Percentiles rank a stretch among this genome's conserved stretches.
Evolutionary conservation across 768 basidiomycete genomes (phyloP).

Genomic region (Lactarius evosmus): DNA sequence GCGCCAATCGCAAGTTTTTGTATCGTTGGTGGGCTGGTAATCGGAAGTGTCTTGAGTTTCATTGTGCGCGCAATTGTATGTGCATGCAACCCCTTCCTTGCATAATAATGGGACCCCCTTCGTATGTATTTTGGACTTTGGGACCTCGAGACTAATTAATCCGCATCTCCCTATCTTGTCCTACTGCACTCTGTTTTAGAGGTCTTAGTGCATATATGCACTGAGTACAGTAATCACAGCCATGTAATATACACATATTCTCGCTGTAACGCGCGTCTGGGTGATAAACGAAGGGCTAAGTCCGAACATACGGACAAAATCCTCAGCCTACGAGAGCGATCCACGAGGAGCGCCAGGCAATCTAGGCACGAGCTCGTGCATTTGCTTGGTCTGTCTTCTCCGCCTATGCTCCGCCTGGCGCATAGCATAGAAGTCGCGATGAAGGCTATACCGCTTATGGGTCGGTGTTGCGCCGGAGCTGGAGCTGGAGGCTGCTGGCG

Average conservation of each 20-base stretch:
- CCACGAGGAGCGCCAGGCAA: constrained; percentile 51
- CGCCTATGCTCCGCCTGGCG: constrained; percentile 72
- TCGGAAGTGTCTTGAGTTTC: constrained; percentile 81
- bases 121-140: not conserved
- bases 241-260: not conserved
- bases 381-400: constrained; percentile 61
- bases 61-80: constrained; percentile 68
- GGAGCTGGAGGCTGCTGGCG: constrained; percentile 20
- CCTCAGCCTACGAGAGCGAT: constrained; percentile 1
- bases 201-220: too few relatives aligned
- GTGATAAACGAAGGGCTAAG: not conserved
- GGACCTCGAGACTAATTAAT: not conserved
- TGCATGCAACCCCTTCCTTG: constrained; percentile 67
- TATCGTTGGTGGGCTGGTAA: constrained; percentile 67
- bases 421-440: constrained; percentile 80
- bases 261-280: not conserved
- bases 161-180: not conserved
- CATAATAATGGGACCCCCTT: not conserved
- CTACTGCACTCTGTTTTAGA: not conserved
- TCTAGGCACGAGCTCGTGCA: constrained; percentile 66
- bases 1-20: constrained; percentile 80
- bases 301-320: not conserved
- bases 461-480: constrained; percentile 36
- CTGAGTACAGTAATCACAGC: not conserved
- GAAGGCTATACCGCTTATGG: constrained; percentile 77